Evolutionary conservation across 805 yeast species (phyloP), one percentile per base, ranked within the genome.

Genomic region (Kazachstania africana): DNA sequence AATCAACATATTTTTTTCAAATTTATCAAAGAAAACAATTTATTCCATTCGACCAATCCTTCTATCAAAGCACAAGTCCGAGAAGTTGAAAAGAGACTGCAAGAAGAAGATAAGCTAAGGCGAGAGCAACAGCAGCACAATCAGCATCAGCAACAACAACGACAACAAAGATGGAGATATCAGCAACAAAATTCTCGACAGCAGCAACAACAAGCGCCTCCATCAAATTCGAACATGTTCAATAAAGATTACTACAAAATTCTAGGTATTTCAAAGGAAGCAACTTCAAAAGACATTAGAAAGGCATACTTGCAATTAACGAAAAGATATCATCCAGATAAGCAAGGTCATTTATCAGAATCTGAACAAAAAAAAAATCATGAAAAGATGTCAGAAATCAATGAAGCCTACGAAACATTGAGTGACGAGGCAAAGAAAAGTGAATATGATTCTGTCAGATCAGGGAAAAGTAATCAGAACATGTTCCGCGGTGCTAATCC

Each of bases 321-420:
- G 22, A 77, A 78, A 47, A 75, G 75, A 48, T 83, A 69, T 53
- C 98, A 88, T 50, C 98, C 98, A 0, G 98, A 88, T 57, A 91
- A 88, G 53, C 77, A 81, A 50, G 75, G 74, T 45, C 76, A 74
- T 22, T 33, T 48, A n/a, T 40, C 53, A 12, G 82, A 77, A 24
- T 52, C 78, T 37, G 63, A 75, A 6, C 66, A 71, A 18, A 82
- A 75, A 20, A 70, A 78, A 36, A 78, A 79, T 23, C 94, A 84
- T 55, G 63, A 63, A 30, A 82, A 80, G 46, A 91, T 88, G 87
- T 84, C 93, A 29, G 87, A 78, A 34, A 81, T 88, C 40, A 91
- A 88, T 55, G 83, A 80, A 49, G 97, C 97, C 0, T 85, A 91
- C 55, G 96, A 85, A 50, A 76, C 78, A 2, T 63, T 88, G 23